Conservation (phyloP, 495 filamentous ascomycete species). For the Cercophora newfieldiana region DNA sequence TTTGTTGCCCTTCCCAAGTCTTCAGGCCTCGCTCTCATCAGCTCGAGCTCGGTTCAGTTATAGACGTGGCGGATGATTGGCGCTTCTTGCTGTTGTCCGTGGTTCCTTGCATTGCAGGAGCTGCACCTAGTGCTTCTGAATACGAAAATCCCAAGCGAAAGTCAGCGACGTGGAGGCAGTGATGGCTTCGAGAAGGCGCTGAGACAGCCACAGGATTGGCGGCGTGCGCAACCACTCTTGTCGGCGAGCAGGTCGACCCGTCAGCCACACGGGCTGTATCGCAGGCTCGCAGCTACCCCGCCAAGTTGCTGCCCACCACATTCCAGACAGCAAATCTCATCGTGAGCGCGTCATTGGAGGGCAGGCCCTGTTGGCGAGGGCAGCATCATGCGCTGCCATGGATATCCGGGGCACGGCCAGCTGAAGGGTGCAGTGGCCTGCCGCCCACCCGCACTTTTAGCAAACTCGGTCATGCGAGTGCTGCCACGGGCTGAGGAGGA, state of each 20-base stretch:
- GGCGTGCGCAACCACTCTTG: background rate
- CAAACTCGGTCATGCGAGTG: slow-evolving; percentile 4
- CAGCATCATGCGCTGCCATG: background rate
- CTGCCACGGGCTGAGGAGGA: background rate
- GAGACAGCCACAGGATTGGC: slow-evolving; percentile 7
- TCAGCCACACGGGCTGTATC: background rate
- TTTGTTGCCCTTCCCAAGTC: background rate
- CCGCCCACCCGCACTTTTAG: background rate
- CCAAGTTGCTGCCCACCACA: background rate
- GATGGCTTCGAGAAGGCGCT: slow-evolving; percentile 6
- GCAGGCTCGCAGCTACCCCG: background rate
- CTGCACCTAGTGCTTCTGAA: background rate
- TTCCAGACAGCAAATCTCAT: background rate
- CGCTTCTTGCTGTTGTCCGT: background rate
- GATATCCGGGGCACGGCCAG: slow-evolving; percentile 1
- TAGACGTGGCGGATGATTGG: background rate
- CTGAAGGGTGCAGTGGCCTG: slow-evolving; percentile 7
- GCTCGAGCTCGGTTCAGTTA: background rate
- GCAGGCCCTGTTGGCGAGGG: background rate
- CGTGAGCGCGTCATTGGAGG: slow-evolving; percentile 5
- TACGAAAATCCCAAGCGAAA: slow-evolving; percentile 2
- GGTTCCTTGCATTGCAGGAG: background rate
- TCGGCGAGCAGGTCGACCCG: background rate
- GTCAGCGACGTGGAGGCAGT: background rate
- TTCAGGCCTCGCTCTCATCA: background rate